Base-by-base conservation (phyloP, 805 yeast genomes). In the Wickerhamomyces mucosus region DNA sequence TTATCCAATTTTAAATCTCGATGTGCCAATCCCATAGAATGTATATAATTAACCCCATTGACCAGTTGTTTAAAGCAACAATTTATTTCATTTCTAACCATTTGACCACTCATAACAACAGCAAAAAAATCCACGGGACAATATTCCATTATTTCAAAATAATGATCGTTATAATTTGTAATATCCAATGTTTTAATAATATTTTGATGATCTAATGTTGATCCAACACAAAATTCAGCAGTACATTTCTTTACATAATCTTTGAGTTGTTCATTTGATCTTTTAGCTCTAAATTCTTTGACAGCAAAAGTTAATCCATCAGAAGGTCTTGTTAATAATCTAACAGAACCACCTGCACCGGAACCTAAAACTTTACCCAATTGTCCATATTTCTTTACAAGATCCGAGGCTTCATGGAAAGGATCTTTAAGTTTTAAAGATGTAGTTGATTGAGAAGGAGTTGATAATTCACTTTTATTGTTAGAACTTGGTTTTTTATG, bases 331-430 rank as follows among this genome's bases (percentile, higher is more conserved):
- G 68, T 69, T 16, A 82, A 65, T 27, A 81, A 59, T 43, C 81
- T 66, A n/a, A 82, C 94, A 1, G 86, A 72, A 6, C 94, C 94
- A 29, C 94, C 94, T 10, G 92, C 94, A 35, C 94, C 94, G 2
- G 85, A 75, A 13, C 94, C 94, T 28, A 82, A 55, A 36, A 77
- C 68, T 50, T 78, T 78, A 30, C 89, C 88, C 39, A 78, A 53
- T 41, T 72, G 77, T 34, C 89, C 84, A 50, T 81, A 82, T 46
- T 80, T 76, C 36, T 63, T 65, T 10, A 66, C 65, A 29, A 73
- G 50, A 0, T 68, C 62, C 11, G 76, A 71, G 37, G 71, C 77
- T 24, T 65, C 65, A 39, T 66, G 73, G 41, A 36, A 37, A 11
- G 45, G 41, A 22, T 44, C 35, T 21, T 25, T 33, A 14, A 28